Percentiles rank a stretch among this genome's conserved stretches.
Evolutionary conservation across 495 filamentous ascomycete genomes (phyloP).

Genomic region (Astrothelium subdiscretum): DNA sequence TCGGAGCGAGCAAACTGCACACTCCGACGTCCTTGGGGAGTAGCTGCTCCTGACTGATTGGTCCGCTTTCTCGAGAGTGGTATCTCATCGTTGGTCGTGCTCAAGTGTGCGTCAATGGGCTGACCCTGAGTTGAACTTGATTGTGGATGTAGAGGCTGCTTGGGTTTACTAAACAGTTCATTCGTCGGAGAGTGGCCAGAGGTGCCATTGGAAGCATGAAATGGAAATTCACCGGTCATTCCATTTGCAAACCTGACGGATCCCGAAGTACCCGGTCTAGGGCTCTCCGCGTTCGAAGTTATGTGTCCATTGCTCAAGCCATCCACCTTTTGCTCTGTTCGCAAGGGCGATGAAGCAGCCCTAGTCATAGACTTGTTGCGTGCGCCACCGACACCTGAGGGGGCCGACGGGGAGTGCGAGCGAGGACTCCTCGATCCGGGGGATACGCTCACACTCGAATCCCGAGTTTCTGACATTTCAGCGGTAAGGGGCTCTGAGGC

Average conservation of each 20-base stretch:
- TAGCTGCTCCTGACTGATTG: conserved; percentile 19
- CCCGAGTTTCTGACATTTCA: not conserved
- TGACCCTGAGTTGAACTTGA: not conserved
- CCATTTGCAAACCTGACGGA: not conserved
- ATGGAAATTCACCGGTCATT: not conserved
- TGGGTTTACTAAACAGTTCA: not conserved
- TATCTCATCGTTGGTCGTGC: not conserved
- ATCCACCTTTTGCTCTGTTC: not conserved
- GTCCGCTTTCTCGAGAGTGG: conserved; percentile 13
- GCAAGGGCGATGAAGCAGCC: not conserved
- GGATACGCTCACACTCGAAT: not conserved
- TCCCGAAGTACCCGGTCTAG: not conserved
- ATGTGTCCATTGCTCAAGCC: not conserved
- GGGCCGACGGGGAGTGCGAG: not conserved
- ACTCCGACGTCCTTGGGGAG: conserved; percentile 28
- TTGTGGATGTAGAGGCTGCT: not conserved
- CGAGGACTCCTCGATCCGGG: not conserved
- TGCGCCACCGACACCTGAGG: not conserved
- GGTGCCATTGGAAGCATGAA: not conserved
- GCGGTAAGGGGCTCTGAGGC: not conserved
- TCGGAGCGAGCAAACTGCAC: conserved; percentile 31
- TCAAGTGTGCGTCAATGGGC: not conserved
- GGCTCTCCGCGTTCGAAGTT: not conserved
- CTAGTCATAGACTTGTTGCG: not conserved
- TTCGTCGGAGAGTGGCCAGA: not conserved